phyloP scores from a whole-genome alignment of 352 stramenopile species.

The Thraustotheca clavata region DNA sequence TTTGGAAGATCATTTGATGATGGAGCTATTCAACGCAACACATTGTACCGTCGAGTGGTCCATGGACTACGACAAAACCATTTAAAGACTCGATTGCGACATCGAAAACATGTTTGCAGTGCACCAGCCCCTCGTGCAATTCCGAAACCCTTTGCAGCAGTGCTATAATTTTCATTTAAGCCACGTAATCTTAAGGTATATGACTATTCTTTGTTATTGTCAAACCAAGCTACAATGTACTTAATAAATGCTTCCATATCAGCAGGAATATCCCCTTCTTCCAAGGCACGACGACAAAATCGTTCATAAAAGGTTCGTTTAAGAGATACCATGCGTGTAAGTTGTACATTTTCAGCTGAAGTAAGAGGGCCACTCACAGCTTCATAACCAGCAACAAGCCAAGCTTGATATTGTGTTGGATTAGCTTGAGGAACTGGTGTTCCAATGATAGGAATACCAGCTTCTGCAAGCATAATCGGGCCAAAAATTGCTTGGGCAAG shows the following conservation, averaged over 20 bases:
- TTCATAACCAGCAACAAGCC: background rate
- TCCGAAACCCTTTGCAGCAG: too few relatives aligned
- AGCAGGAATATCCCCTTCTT: background rate
- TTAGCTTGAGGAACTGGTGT: constrained; percentile 1
- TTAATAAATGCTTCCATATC: background rate
- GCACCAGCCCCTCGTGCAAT: too few relatives aligned
- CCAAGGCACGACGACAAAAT: background rate
- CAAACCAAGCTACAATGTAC: background rate
- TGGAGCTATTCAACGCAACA: constrained; percentile 67
- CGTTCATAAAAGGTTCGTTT: background rate
- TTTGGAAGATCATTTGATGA: constrained; percentile 76
- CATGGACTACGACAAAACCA: constrained; percentile 18
- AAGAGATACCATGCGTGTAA: background rate
- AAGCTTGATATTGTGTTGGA: background rate
- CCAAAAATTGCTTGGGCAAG: background rate
- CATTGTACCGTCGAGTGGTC: constrained; percentile 27
- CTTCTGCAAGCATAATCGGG: background rate
- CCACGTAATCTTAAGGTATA: too few relatives aligned
- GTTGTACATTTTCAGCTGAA: background rate
- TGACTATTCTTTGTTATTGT: too few relatives aligned
- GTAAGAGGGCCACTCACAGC: background rate
- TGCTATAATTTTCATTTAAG: too few relatives aligned
- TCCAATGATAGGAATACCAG: background rate
- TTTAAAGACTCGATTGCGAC: background rate
- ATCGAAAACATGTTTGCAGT: background rate